Evolutionary conservation across 768 basidiomycete species (phyloP).

Genomic region (Podaxis pistillaris): DNA sequence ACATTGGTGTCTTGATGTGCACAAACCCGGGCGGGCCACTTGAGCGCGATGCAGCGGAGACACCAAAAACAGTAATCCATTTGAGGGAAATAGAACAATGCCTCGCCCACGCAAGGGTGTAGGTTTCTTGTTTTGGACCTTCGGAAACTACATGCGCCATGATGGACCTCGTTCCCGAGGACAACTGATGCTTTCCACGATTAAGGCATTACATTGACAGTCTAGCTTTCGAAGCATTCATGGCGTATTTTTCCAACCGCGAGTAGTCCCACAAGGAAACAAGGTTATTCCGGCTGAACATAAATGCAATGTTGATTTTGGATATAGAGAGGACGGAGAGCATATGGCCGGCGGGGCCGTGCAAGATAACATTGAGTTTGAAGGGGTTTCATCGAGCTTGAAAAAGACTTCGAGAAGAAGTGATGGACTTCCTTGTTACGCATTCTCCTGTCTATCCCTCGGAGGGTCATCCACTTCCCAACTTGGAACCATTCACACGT

Average conservation of each 20-base stretch:
- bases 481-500: background rate
- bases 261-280: background rate
- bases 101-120: background rate
- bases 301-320: background rate
- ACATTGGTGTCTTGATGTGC: background rate
- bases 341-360: conserved; percentile 8
- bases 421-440: background rate
- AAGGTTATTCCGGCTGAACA: background rate
- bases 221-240: background rate
- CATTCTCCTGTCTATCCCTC: background rate
- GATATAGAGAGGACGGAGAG: background rate
- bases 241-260: background rate
- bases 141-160: background rate
- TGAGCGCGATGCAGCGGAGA: background rate
- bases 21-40: background rate
- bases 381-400: conserved; percentile 7
- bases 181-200: background rate
- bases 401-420: background rate
- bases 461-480: background rate
- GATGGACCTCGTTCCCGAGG: conserved; percentile 13
- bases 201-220: background rate
- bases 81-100: background rate
- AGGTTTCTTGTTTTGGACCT: conserved; percentile 7
- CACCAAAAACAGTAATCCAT: background rate
- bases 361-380: background rate